These are phyloP conservation scores for Linnemannia schmuckeri DNA, from an alignment of 192 early-diverging fungal species.

Conservation along the genomic window DNA sequence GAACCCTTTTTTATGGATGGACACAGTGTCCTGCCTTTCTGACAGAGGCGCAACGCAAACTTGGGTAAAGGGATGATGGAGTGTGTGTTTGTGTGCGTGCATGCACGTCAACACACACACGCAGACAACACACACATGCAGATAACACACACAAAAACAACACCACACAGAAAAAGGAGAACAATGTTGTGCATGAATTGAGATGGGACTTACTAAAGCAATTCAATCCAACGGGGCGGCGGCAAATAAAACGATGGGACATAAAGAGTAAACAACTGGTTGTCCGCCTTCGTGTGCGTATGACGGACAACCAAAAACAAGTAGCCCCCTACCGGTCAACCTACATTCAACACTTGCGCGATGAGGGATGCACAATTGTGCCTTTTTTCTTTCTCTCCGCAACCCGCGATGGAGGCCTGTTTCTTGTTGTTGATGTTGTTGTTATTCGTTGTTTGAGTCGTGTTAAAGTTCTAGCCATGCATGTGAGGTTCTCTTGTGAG, in stretches of 20 bases:
- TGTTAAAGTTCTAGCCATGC: conserved; percentile 17
- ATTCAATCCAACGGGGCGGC: neutral
- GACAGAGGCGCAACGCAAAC: neutral
- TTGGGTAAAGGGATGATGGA: no score
- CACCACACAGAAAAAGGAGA: neutral
- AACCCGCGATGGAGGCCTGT: neutral
- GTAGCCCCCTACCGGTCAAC: neutral
- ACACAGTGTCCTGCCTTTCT: neutral
- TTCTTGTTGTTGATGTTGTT: neutral
- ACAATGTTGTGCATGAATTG: conserved; percentile 2
- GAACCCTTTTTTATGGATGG: conserved; percentile 1
- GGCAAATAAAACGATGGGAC: conserved; percentile 1
- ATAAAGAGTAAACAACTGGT: neutral
- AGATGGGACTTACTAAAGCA: conserved; percentile 1
- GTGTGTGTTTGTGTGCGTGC: neutral
- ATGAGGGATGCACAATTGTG: neutral
- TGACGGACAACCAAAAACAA: neutral
- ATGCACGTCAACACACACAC: neutral
- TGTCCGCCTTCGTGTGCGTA: neutral
- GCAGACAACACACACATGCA: neutral
- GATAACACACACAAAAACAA: neutral
- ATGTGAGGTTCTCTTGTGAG: conserved; percentile 7
- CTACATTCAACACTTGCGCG: neutral
- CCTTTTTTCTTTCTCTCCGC: neutral
- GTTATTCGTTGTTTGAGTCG: neutral